Evolutionary conservation across 495 filamentous ascomycete species (phyloP).

Genomic region (Penicillium argentinense): DNA sequence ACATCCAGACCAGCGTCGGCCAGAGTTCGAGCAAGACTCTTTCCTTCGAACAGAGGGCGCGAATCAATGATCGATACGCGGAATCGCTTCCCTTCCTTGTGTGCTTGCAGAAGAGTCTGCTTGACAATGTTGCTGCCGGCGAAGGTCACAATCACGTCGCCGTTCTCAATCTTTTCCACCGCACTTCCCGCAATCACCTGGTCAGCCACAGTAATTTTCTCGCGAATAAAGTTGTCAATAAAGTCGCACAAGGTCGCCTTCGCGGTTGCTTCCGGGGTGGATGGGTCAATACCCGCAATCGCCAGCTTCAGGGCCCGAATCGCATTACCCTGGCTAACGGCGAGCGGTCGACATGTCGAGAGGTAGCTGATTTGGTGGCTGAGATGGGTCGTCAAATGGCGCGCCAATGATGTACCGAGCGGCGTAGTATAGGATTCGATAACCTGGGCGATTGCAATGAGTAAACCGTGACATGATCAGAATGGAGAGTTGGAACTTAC

Average conservation of each 20-base stretch:
- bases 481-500: slow-evolving; percentile 45
- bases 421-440: slow-evolving; percentile 92
- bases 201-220: slow-evolving; percentile 84
- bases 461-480: slow-evolving; percentile 11
- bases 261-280: slow-evolving; percentile 71
- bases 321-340: slow-evolving; percentile 91
- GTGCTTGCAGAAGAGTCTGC: slow-evolving; percentile 71
- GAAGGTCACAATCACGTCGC: slow-evolving; percentile 84
- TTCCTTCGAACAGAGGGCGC: slow-evolving; percentile 77
- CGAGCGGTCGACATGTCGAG: slow-evolving; percentile 86
- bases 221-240: slow-evolving; percentile 88
- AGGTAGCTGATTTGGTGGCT: slow-evolving; percentile 95
- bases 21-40: slow-evolving; percentile 67
- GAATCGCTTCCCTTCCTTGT: slow-evolving; percentile 68
- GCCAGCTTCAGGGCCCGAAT: slow-evolving; percentile 90
- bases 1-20: slow-evolving; percentile 68
- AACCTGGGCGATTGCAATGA: slow-evolving; percentile 51
- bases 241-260: slow-evolving; percentile 72
- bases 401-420: slow-evolving; percentile 73
- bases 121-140: slow-evolving; percentile 86
- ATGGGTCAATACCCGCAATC: slow-evolving; percentile 82
- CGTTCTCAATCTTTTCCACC: slow-evolving; percentile 68
- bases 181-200: slow-evolving; percentile 78
- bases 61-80: slow-evolving; percentile 83
- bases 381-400: slow-evolving; percentile 90